Evolutionary conservation across 192 early-diverging fungal species (phyloP).

Genomic region (Phycomyces nitens): DNA sequence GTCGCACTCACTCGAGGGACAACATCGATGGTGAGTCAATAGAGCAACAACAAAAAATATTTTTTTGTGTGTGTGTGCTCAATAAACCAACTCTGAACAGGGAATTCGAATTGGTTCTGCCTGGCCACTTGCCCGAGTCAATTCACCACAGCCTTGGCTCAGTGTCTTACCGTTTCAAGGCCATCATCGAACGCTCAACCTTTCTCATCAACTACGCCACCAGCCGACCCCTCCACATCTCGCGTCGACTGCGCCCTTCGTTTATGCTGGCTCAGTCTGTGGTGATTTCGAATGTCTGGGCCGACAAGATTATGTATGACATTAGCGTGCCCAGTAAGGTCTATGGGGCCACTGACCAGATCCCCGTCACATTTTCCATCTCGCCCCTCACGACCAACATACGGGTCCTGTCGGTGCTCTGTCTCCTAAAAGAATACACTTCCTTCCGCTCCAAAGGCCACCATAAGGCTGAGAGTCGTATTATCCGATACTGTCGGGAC

Average conservation of each 20-base stretch:
- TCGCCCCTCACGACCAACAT: conserved; percentile 46
- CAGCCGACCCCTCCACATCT: conserved; percentile 31
- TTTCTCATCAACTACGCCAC: conserved; percentile 46
- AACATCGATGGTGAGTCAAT: conserved; percentile 38
- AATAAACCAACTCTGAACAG: no score
- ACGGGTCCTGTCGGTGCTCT: conserved; percentile 37
- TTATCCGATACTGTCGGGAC: conserved; percentile 10
- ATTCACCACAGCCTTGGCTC: conserved; percentile 45
- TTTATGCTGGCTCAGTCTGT: conserved; percentile 41
- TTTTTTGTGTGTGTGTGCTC: conserved; percentile 5
- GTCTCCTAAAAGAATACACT: conserved; percentile 52
- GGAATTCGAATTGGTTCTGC: conserved; percentile 53
- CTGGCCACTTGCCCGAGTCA: conserved; percentile 59
- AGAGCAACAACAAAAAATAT: neutral
- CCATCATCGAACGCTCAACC: conserved; percentile 47
- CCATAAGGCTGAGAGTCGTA: conserved; percentile 1
- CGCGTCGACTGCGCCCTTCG: conserved; percentile 41
- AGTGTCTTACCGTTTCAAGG: conserved; percentile 48
- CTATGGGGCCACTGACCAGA: conserved; percentile 42
- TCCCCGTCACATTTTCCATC: conserved; percentile 48
- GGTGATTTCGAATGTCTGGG: conserved; percentile 56
- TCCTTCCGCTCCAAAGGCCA: conserved; percentile 33
- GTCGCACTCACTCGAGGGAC: conserved; percentile 29
- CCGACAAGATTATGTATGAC: conserved; percentile 51
- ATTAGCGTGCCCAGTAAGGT: conserved; percentile 49